Base-by-base conservation (phyloP, 306 rosid species). In the Arachis hypogaea region DNA sequence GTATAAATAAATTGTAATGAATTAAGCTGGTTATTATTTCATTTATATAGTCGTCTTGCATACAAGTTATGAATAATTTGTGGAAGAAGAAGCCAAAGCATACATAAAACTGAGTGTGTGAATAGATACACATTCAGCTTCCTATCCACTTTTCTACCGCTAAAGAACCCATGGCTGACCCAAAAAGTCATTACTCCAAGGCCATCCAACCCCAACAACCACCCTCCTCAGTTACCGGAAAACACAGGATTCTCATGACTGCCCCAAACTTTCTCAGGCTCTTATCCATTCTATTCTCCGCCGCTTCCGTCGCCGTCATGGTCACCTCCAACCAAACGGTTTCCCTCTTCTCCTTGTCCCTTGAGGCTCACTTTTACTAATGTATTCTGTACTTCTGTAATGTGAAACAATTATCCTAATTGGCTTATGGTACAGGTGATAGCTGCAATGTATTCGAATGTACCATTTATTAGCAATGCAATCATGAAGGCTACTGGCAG, bases 281-380 rank as follows among this genome's bases (percentile, higher is more conserved):
- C 79, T 69, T 81, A 11, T 86, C 82, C 78, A 54, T 82, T 67
- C 28, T 78, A 2, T 75, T 85, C 63, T 72, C 88, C 1, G 78
- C 83, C 6, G 69, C 80, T 67, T 75, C 94, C 8, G 65, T 88
- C 41, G 72, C 69, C 3, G 76, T 91, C 22, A 82, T 14, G 6
- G 88, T 87, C 84, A 77, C 92, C 73, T 84, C 78, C 77, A 14
- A 10, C 64, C 92, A 91, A 81, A 63, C 92, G 66, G 78, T 91
- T 72, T 22, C 46, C 36, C 1, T 87, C 18, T 84, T 87, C 59
- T 2, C 71, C 2, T 0, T 85, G 9, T 51, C 4, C n/a, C 63
- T 85, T 74, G 63, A 83, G 56, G 89, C 97, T 16, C 92, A 72
- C 77, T 91, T 82, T 50, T 77, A 82, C 67, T 82, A 88, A 14